Evolutionary conservation across 805 yeast species (phyloP).

Genomic region (Cyberlindnera euphorbiiphila): DNA sequence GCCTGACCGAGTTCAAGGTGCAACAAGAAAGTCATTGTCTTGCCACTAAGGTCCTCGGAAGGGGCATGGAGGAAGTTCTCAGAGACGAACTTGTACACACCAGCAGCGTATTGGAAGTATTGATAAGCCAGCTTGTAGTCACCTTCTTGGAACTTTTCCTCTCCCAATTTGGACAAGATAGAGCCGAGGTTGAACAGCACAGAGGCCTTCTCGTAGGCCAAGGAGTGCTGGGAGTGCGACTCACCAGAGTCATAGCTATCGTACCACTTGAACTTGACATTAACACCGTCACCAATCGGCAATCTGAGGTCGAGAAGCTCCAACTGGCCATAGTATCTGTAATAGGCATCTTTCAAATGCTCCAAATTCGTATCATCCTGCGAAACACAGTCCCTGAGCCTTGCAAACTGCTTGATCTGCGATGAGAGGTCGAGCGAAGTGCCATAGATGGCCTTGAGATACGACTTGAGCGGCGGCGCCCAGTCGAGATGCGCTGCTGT

Average conservation of each 20-base stretch:
- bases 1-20: slow-evolving; percentile 79
- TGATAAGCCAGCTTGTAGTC: slow-evolving; percentile 58
- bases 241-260: slow-evolving; percentile 59
- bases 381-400: slow-evolving; percentile 33
- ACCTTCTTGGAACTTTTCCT: slow-evolving; percentile 32
- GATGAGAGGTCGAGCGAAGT: slow-evolving; percentile 49
- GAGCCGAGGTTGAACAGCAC: slow-evolving; percentile 76
- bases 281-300: slow-evolving; percentile 57
- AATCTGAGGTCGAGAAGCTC: slow-evolving; percentile 76
- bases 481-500: slow-evolving; percentile 61
- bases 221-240: slow-evolving; percentile 63
- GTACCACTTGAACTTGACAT: slow-evolving; percentile 69
- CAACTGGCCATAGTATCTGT: slow-evolving; percentile 73
- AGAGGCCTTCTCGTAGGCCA: slow-evolving; percentile 88
- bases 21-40: slow-evolving; percentile 59
- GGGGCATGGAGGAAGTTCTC: slow-evolving; percentile 91
- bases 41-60: slow-evolving; percentile 66
- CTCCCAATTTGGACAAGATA: slow-evolving; percentile 49
- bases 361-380: slow-evolving; percentile 48
- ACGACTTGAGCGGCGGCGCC: slow-evolving; percentile 54
- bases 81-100: slow-evolving; percentile 64
- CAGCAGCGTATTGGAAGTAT: slow-evolving; percentile 70
- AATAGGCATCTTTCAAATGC: slow-evolving; percentile 51
- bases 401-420: slow-evolving; percentile 55
- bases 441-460: slow-evolving; percentile 62